Percentiles rank a stretch among this genome's conserved stretches.
phyloP scores from a whole-genome alignment of 2,329 filamentous ascomycete genomes.

The Sporothrix inflata region DNA sequence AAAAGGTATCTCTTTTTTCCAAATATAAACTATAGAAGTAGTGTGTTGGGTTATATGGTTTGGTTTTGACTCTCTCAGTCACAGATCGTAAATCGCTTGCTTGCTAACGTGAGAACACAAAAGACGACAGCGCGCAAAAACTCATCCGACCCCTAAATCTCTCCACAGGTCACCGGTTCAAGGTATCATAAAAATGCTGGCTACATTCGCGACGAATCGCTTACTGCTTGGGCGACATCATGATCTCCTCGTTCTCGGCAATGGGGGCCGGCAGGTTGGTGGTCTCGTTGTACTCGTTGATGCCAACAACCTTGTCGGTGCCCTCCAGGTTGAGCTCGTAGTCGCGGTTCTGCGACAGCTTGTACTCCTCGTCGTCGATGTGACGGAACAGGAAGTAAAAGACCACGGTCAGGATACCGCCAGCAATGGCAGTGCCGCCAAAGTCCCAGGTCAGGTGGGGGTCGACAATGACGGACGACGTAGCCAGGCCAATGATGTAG shows the following conservation, averaged over 20 bases:
- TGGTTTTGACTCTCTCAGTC: background rate
- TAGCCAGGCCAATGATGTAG: constrained; percentile 67
- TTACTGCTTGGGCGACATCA: constrained; percentile 41
- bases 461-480: constrained; percentile 52
- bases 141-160: too few relatives aligned
- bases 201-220: background rate
- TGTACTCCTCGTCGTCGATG: constrained; percentile 52
- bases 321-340: constrained; percentile 35
- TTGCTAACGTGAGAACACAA: background rate
- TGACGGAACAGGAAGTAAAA: constrained; percentile 54
- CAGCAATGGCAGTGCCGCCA: constrained; percentile 52
- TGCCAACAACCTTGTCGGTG: constrained; percentile 32
- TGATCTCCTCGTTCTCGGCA: constrained; percentile 38
- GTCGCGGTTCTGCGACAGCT: constrained; percentile 44
- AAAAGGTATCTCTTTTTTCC: constrained; percentile 8
- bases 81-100: background rate
- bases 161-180: too few relatives aligned
- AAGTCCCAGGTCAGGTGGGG: constrained; percentile 56
- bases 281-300: constrained; percentile 37
- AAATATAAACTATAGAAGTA: background rate
- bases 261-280: constrained; percentile 37
- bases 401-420: constrained; percentile 47
- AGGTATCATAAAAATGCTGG: too few relatives aligned
- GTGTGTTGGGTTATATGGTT: constrained; percentile 2
- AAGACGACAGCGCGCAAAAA: constrained; percentile 9